Percentiles rank a stretch among this genome's conserved stretches.
These are phyloP conservation scores for Spinellus fusiger DNA, from an alignment of 192 early-diverging fungal species.

Conservation along the genomic window DNA sequence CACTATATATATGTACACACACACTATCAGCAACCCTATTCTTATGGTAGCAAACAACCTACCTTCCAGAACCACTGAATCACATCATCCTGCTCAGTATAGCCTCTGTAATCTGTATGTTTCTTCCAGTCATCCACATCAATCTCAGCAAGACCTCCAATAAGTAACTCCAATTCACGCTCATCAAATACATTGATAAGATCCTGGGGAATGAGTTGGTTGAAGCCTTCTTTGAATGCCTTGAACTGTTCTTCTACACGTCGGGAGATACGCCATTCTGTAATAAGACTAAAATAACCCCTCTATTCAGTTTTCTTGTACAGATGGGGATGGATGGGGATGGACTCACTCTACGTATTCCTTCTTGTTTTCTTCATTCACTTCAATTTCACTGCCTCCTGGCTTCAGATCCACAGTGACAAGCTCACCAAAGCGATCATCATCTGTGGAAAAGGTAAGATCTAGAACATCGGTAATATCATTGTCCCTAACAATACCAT, in stretches of 20 bases:
- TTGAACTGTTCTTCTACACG: constrained; percentile 95
- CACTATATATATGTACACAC: constrained; percentile 35
- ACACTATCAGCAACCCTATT: neutral
- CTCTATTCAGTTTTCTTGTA: too few relatives aligned
- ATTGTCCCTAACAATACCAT: constrained; percentile 87
- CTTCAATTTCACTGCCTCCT: constrained; percentile 77
- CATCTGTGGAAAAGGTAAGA: constrained; percentile 83
- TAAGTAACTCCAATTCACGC: constrained; percentile 93
- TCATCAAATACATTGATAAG: constrained; percentile 95
- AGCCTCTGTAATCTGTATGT: constrained; percentile 97
- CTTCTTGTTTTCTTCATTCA: constrained; percentile 93
- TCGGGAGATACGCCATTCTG: constrained; percentile 82
- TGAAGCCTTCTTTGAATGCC: constrained; percentile 91
- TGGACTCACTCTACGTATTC: constrained; percentile 84
- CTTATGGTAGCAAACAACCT: neutral
- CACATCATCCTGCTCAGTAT: constrained; percentile 91
- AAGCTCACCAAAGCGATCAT: constrained; percentile 87
- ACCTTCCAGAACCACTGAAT: constrained; percentile 96
- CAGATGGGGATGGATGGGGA: neutral
- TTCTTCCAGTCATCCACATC: constrained; percentile 99
- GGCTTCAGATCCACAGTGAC: constrained; percentile 87
- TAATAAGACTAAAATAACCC: constrained; percentile 46
- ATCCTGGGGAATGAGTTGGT: constrained; percentile 93
- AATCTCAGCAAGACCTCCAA: constrained; percentile 94
- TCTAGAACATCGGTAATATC: constrained; percentile 84